Base-by-base conservation (phyloP, 2,329 filamentous ascomycete species). In the Diaporthe amygdali region DNA sequence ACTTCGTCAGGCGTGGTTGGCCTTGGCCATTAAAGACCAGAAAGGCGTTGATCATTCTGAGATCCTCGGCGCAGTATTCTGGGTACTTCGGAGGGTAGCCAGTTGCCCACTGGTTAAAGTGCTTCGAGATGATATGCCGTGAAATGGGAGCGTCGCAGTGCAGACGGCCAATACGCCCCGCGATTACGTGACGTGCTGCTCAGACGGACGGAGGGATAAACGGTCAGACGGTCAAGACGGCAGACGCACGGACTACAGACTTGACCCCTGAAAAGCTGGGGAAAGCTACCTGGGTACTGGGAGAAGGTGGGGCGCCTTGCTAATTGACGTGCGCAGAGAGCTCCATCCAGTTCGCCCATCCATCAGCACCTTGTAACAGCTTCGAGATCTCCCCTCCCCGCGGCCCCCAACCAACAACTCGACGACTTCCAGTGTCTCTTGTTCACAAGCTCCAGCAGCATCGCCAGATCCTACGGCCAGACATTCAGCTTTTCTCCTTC, bases 1-100 rank as follows among this genome's bases (percentile, higher is more conserved):
- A 99, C 79, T 98, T 98, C 77, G 96, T 98, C 81, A 99, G 89
- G 69, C 96, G 93, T 46, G 96, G 96, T 83, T 99, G 96, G 74
- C 96, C 96, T 77, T 96, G 94, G 85, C 97, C 97, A 80, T 99
- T 99, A 87, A 99, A 99, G 81, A 99, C 96, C 75, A 99, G 88
- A 73, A 99, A 96, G 39, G 97, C 96, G 87, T 97, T 99, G 83
- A 99, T 98, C 96, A 99, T 99, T 76, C 76, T 84, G 74, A 63
- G 27, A 14, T 14, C 8, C 10, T 49, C 30, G 37, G 17, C 27
- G n/a, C 5, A 12, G 14, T 8, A 5, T 46, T 37, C 25, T 37
- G 12, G n/a, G 4, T 6, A 9, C 32, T 39, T 17, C 34, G 30
- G 30, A 20, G 30, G 20, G 20, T 8, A n/a, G 17, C 14, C 6